phyloP scores from a whole-genome alignment of 805 yeast genomes.

The Nakazawaea ernobii region DNA sequence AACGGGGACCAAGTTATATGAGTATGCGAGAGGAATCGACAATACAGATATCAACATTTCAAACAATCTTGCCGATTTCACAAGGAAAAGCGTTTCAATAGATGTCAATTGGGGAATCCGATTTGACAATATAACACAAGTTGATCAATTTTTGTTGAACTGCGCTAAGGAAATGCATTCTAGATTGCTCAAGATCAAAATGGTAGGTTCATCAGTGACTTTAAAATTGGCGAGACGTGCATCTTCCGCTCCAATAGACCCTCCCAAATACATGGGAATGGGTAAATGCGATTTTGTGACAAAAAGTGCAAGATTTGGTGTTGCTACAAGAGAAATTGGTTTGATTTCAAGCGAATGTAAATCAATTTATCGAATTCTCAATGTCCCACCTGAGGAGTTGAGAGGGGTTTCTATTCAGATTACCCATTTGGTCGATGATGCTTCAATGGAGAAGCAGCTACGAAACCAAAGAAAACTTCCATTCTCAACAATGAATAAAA shows the following conservation, averaged over 20 bases:
- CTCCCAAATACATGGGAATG: constrained; percentile 80
- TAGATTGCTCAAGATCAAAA: constrained; percentile 41
- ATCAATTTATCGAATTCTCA: constrained; percentile 47
- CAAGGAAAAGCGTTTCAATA: constrained; percentile 74
- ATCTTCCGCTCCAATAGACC: constrained; percentile 61
- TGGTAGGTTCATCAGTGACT: constrained; percentile 52
- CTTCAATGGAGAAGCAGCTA: constrained; percentile 15
- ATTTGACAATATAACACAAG: constrained; percentile 53
- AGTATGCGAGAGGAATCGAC: constrained; percentile 66
- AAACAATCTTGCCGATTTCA: constrained; percentile 39
- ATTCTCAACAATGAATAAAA: constrained; percentile 19
- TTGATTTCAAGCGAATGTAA: constrained; percentile 55
- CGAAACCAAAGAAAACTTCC: constrained; percentile 29
- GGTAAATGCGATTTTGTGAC: constrained; percentile 68
- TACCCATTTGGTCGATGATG: constrained; percentile 44
- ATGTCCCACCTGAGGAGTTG: constrained; percentile 59
- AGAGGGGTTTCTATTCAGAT: constrained; percentile 77
- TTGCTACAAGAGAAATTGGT: constrained; percentile 55
- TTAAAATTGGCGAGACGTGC: constrained; percentile 64
- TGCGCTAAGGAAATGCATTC: constrained; percentile 54
- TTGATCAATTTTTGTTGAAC: constrained; percentile 55
- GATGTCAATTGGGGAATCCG: constrained; percentile 92
- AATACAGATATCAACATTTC: constrained; percentile 51
- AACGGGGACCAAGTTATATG: constrained; percentile 58
- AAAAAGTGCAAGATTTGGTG: constrained; percentile 53